Conservation (phyloP, 1,139 yeast species). For the Hansenula sp. region DNA sequence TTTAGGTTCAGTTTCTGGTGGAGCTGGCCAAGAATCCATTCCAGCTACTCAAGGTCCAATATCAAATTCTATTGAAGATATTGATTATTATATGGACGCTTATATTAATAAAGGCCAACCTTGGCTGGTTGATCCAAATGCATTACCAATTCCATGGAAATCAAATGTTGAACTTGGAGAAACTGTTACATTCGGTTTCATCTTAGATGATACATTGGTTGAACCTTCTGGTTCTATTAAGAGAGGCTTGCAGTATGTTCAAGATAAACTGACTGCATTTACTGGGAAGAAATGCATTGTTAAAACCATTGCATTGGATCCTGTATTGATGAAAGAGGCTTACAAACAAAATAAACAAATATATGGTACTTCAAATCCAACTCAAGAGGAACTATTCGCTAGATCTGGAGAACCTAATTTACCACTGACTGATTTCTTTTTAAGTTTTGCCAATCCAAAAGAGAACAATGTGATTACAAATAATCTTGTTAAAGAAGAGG, state of each 20-base stretch:
- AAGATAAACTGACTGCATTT: constrained; percentile 33
- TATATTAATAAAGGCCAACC: constrained; percentile 63
- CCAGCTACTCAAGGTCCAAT: constrained; percentile 65
- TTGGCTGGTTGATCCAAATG: constrained; percentile 51
- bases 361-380: constrained; percentile 54
- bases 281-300: constrained; percentile 37
- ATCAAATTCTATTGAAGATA: constrained; percentile 57
- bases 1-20: constrained; percentile 51
- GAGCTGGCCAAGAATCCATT: constrained; percentile 37
- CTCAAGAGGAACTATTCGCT: constrained; percentile 47
- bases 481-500: constrained; percentile 42
- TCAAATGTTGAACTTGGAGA: constrained; percentile 39
- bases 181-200: constrained; percentile 32
- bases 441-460: constrained; percentile 57
- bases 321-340: constrained; percentile 46
- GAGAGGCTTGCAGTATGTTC: constrained; percentile 40
- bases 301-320: constrained; percentile 44
- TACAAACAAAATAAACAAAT: constrained; percentile 43
- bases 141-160: constrained; percentile 57
- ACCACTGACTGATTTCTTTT: constrained; percentile 57
- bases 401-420: constrained; percentile 64
- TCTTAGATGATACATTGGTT: constrained; percentile 42
- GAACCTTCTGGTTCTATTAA: constrained; percentile 54
- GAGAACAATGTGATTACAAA: constrained; percentile 28
- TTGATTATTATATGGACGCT: constrained; percentile 59